Evolutionary conservation across 805 yeast genomes (phyloP), one percentile per base, ranked within the genome.

Genomic region (Spathaspora passalidarum): DNA sequence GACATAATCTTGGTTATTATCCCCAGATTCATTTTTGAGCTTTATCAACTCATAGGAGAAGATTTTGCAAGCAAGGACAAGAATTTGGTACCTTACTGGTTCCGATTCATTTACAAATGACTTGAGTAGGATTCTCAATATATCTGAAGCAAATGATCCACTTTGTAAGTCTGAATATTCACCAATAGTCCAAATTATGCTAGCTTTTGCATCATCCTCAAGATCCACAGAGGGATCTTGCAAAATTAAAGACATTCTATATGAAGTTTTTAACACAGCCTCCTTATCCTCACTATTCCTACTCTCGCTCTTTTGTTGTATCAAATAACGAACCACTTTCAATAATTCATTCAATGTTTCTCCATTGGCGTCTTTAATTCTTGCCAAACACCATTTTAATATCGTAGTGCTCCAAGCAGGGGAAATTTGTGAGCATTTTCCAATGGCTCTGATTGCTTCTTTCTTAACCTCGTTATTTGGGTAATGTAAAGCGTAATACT

Each of bases 161-260:
- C 60, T 47, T 17, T 62, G 60, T 9, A 56, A 55, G 23, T 53
- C 59, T 0, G 84, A 73, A 59, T 83, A 84, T 57, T 94, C 97
- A 4, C 98, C 97, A 43, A 92, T 77, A 8, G 92, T 73, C 98
- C 98, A 94, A 5, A 92, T 75, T 9, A 91, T 82, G 40, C 92
- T 86, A 1, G 96, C 89, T 52, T 82, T 80, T 0, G 98, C 95
- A 14, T 63, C 68, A 17, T 60, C 53, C 14, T 61, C 67, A n/a
- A 65, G 44, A 16, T 46, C 34, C 14, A 54, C n/a, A 7, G 13
- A 36, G 7, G 56, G 56, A 25, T 63, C 63, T 10, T 50, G 51
- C 35, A 72, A 56, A 2, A 62, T 56, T 17, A 51, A 46, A 8
- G 72, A 61, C 14, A 88, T 66, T 44, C 76, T 75, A 23, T 80